A percentile compares a stretch with the other conserved stretches of the same genome.
phyloP scores from a whole-genome alignment of 768 basidiomycete genomes.

The Mycena indigotica region DNA sequence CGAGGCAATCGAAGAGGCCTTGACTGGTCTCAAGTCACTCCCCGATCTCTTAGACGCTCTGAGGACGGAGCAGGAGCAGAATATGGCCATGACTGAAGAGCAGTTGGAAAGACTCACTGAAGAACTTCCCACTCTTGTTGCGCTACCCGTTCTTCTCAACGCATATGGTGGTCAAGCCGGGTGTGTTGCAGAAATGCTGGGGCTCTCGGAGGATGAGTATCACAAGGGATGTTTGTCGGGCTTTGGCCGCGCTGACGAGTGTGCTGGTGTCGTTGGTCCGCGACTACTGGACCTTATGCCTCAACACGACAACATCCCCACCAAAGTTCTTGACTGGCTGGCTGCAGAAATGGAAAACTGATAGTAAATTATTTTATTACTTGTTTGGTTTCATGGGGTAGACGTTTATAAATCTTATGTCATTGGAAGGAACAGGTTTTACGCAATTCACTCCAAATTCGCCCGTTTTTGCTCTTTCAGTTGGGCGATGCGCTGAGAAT shows the following conservation, averaged over 20 bases:
- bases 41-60: slow-evolving; percentile 58
- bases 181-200: slow-evolving; percentile 57
- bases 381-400: too few species aligned
- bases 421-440: too few species aligned
- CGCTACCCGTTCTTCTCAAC: slow-evolving; percentile 67
- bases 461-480: slow-evolving; percentile 80
- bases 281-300: slow-evolving; percentile 56
- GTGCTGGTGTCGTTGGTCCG: slow-evolving; percentile 58
- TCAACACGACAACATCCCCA: slow-evolving; percentile 31
- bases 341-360: slow-evolving; percentile 43
- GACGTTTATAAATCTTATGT: too few species aligned
- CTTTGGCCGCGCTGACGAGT: slow-evolving; percentile 79
- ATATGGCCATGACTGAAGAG: slow-evolving; percentile 24
- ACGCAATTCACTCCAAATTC: slow-evolving; percentile 30
- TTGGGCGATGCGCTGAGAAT: slow-evolving; percentile 67
- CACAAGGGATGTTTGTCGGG: slow-evolving; percentile 70
- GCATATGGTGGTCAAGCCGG: slow-evolving; percentile 39
- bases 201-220: slow-evolving; percentile 64
- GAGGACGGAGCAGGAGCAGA: slow-evolving; percentile 27
- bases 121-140: slow-evolving; percentile 74
- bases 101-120: slow-evolving; percentile 58
- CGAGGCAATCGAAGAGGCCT: slow-evolving; percentile 82
- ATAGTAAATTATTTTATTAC: neutral
- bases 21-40: slow-evolving; percentile 62
- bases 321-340: slow-evolving; percentile 51